Percentiles rank a stretch among this genome's conserved stretches.
These are phyloP conservation scores for Ananas comosus DNA, from an alignment of 176 grass and related monocot genomes.

Conservation along the genomic window DNA sequence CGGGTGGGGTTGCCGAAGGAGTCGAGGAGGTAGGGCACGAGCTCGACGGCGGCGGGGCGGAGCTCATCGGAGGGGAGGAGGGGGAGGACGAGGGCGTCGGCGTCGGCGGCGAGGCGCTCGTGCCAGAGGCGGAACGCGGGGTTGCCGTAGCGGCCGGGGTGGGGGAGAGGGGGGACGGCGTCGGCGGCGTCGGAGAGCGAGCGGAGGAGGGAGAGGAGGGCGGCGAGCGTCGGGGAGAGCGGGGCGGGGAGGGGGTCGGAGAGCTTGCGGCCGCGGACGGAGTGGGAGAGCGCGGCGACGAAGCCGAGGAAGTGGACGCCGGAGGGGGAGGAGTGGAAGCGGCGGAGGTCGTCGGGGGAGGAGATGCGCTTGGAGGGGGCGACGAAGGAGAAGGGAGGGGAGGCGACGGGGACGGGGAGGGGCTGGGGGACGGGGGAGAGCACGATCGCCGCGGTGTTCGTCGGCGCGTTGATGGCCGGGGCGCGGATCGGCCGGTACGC, in stretches of 20 bases:
- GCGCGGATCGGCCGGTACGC: slow-evolving; percentile 93
- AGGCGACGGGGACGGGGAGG: slow-evolving; percentile 34
- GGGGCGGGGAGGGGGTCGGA: slow-evolving; percentile 49
- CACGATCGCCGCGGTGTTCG: slow-evolving; percentile 59
- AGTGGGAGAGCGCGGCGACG: slow-evolving; percentile 63
- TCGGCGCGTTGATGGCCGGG: slow-evolving; percentile 77
- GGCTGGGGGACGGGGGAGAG: slow-evolving; percentile 68
- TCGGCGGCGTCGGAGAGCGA: slow-evolving; percentile 42
- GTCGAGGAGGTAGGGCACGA: slow-evolving; percentile 76
- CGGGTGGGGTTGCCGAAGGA: slow-evolving; percentile 78
- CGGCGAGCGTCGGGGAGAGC: slow-evolving; percentile 33
- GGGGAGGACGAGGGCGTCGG: slow-evolving; percentile 31
- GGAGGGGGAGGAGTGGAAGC: slow-evolving; percentile 54
- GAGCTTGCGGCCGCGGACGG: slow-evolving; percentile 62
- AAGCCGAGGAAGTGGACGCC: slow-evolving; percentile 78
- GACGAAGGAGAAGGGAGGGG: slow-evolving; percentile 47
- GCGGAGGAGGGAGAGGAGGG: slow-evolving; percentile 48
- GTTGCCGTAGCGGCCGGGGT: slow-evolving; percentile 76
- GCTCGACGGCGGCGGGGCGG: slow-evolving; percentile 41
- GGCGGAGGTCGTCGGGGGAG: slow-evolving; percentile 43
- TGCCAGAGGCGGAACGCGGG: slow-evolving; percentile 83
- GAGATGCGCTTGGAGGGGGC: slow-evolving; percentile 51
- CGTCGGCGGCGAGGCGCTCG: slow-evolving; percentile 41
- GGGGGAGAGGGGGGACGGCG: slow-evolving; percentile 52
- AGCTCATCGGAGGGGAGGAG: slow-evolving; percentile 32